Conservation (phyloP, 345 rosid genomes). For the Viola odorata region DNA sequence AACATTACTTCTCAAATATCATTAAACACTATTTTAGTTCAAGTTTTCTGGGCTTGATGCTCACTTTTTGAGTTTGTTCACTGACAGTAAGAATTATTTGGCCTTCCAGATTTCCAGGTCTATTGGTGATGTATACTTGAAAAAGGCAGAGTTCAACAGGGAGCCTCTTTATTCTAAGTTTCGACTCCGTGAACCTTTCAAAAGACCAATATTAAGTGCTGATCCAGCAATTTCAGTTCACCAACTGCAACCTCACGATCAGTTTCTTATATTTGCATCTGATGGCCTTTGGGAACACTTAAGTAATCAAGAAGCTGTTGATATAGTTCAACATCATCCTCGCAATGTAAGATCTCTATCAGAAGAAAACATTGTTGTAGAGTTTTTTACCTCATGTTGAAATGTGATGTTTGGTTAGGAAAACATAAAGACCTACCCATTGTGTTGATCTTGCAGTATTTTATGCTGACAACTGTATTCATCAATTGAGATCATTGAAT, state of each 20-base stretch:
- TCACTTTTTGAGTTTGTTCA: neutral
- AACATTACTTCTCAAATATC: no score
- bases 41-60: no score
- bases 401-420: no score
- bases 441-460: no score
- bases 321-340: constrained; percentile 58
- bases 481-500: no score
- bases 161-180: constrained; percentile 67
- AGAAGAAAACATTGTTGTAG: no score
- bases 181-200: constrained; percentile 63
- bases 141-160: constrained; percentile 73
- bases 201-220: constrained; percentile 59
- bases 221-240: constrained; percentile 70
- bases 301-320: constrained; percentile 78
- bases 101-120: constrained; percentile 65
- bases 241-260: constrained; percentile 56
- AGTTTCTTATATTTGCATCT: constrained; percentile 71
- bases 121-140: constrained; percentile 80
- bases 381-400: no score
- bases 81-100: constrained; percentile 7
- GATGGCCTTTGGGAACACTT: constrained; percentile 88
- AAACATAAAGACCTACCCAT: no score
- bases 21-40: no score
- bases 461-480: no score
- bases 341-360: constrained; percentile 39